A percentile compares a stretch with the other conserved stretches of the same genome.
Evolutionary conservation across 805 yeast species (phyloP).

Genomic region (Naumovozyma dairenensis): DNA sequence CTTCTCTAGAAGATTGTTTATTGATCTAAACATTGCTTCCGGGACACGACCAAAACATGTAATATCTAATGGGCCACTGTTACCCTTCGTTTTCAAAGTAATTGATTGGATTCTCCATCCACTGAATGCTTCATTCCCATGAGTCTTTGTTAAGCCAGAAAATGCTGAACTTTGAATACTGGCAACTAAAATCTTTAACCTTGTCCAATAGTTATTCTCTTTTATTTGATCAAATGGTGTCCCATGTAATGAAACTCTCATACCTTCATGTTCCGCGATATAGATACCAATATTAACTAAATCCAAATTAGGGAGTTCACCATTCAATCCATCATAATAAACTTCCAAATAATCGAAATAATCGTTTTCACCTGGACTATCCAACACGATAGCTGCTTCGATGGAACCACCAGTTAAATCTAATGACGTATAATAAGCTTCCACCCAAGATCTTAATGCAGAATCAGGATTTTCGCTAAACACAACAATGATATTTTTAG

Average conservation of each 20-base stretch:
- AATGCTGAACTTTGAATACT: conserved; percentile 64
- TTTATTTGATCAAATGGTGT: conserved; percentile 38
- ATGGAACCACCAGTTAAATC: conserved; percentile 89
- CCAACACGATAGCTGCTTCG: conserved; percentile 81
- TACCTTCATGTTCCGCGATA: conserved; percentile 65
- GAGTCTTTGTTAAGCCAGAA: conserved; percentile 53
- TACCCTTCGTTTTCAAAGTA: conserved; percentile 63
- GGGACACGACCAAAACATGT: conserved; percentile 86
- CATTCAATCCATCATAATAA: conserved; percentile 80
- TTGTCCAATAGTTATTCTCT: conserved; percentile 39
- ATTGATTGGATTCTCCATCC: conserved; percentile 95
- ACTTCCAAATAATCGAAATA: conserved; percentile 66
- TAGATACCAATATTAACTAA: conserved; percentile 72
- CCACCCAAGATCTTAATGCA: conserved; percentile 80
- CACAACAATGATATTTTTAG: conserved; percentile 83
- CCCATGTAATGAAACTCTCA: conserved; percentile 58
- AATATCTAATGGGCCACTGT: conserved; percentile 59
- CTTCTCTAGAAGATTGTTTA: conserved; percentile 86
- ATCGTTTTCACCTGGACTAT: conserved; percentile 59
- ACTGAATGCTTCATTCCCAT: conserved; percentile 84
- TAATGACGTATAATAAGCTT: conserved; percentile 78
- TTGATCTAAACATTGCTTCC: conserved; percentile 79
- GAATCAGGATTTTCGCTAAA: conserved; percentile 62
- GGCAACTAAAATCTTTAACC: conserved; percentile 48
- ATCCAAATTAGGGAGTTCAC: conserved; percentile 92